These are phyloP conservation scores for Ophiostoma quercus DNA, from an alignment of 2,329 filamentous ascomycete genomes.

Conservation along the genomic window DNA sequence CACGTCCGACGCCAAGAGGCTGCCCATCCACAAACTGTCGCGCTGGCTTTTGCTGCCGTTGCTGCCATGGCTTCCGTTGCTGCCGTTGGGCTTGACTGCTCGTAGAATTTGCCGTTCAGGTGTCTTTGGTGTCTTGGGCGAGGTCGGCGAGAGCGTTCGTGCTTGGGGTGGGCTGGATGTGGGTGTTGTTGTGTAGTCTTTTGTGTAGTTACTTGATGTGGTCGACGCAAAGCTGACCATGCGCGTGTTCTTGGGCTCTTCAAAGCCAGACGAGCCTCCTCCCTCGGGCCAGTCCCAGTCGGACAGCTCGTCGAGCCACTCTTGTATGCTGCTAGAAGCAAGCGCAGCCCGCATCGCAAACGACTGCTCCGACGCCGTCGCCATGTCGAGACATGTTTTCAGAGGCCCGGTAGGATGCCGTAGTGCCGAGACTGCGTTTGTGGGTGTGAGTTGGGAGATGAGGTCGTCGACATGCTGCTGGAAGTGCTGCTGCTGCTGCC, in stretches of 20 bases:
- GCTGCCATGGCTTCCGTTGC: background rate
- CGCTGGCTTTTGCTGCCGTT: background rate
- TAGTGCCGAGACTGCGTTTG: constrained; percentile 57
- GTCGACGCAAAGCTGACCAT: background rate
- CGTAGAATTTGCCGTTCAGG: constrained; percentile 22
- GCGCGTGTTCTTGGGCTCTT: constrained; percentile 36
- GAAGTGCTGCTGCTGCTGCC: constrained; percentile 33
- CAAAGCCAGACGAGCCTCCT: constrained; percentile 49
- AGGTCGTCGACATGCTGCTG: constrained; percentile 47
- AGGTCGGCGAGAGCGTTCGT: background rate
- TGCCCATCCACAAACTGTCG: constrained; percentile 57
- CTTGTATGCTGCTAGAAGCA: constrained; percentile 64
- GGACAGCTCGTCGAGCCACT: constrained; percentile 69
- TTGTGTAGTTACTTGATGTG: background rate
- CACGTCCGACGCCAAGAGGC: constrained; percentile 61
- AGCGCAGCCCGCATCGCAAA: constrained; percentile 66
- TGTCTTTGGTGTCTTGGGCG: constrained; percentile 23
- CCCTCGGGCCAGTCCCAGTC: constrained; percentile 53
- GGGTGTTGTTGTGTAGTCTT: constrained; percentile 2
- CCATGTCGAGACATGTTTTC: constrained; percentile 55
- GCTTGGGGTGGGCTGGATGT: constrained; percentile 18
- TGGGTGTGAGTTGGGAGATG: constrained; percentile 56
- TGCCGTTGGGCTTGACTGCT: background rate
- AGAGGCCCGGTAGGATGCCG: constrained; percentile 48
- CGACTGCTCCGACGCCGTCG: constrained; percentile 61